Evolutionary conservation across 805 yeast species (phyloP), one percentile per base, ranked within the genome.

Genomic region (Candida yuanshanica): DNA sequence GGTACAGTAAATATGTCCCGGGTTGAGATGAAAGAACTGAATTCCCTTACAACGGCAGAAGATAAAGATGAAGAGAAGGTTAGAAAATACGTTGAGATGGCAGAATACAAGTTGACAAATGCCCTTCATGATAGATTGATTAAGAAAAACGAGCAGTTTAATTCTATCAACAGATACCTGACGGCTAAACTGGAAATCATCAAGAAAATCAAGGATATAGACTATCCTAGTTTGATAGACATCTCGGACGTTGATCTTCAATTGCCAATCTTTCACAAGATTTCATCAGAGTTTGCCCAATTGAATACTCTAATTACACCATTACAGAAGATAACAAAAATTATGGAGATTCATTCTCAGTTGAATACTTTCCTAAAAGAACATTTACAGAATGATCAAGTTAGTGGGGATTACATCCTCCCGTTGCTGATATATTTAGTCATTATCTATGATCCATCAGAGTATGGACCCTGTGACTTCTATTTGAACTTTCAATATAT

Each of bases 361-460:
- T 34, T 56, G 16, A 51, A 49, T 33, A 20, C 33, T 2, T 24
- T 24, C 8, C 26, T 51, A 25, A 33, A 41, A 13, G 10, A 40
- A 5, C 31, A 27, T 27, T 27, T 27, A 13, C 7, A 21, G 4
- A 32, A 31, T 5, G 14, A 20, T 6, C 22, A 40, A 0, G 46
- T 45, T 10, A 49, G 50, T 36, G 58, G 55, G 18, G 60, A 56
- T 41, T 43, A 48, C 29, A 25, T 53, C 10, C 37, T 56, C 2
- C 60, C 60, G 2, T 31, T 56, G 6, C 25, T 56, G 22, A 53
- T 56, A 5, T 55, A 50, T 33, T 27, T 53, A 13, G 41, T 56
- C 2, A 33, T 55, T 12, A 44, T 48, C 2, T 47, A 52, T 20
- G 16, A 24, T 3, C 20, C 33, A 7, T 13, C 29, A 9, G 37